Conservation (phyloP, 257 asterid species). For the Vinca minor region DNA sequence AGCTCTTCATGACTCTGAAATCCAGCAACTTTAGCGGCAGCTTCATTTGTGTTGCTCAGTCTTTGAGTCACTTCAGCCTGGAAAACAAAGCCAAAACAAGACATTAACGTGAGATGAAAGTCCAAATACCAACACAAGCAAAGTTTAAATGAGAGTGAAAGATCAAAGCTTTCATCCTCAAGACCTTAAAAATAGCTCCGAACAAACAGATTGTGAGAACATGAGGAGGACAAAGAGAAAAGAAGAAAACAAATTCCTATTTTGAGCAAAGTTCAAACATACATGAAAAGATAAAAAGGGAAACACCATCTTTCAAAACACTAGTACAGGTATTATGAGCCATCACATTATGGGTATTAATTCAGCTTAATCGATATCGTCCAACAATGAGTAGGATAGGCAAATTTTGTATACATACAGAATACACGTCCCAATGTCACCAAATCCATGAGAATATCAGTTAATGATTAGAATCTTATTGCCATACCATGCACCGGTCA, state of each 20-base stretch:
- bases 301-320: not conserved
- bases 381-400: not conserved
- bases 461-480: not conserved
- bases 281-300: not conserved
- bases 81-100: conserved; percentile 7
- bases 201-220: too few relatives aligned
- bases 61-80: conserved; percentile 88
- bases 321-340: not conserved
- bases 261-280: not conserved
- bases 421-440: not conserved
- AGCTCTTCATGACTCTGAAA: conserved; percentile 73
- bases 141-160: not conserved
- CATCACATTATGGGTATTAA: not conserved
- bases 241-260: not conserved
- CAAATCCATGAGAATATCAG: not conserved
- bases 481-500: conserved; percentile 80
- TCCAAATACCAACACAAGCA: too few relatives aligned
- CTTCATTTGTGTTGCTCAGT: conserved; percentile 43
- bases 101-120: not conserved
- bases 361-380: not conserved
- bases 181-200: not conserved
- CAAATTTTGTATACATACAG: not conserved
- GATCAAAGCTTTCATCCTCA: not conserved
- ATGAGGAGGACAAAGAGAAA: not conserved
- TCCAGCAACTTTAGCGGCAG: conserved; percentile 37